Percentiles rank a stretch among this genome's conserved stretches.
These are phyloP conservation scores for Stereocaulon alpinum DNA, from an alignment of 495 filamentous ascomycete genomes.

Conservation along the genomic window DNA sequence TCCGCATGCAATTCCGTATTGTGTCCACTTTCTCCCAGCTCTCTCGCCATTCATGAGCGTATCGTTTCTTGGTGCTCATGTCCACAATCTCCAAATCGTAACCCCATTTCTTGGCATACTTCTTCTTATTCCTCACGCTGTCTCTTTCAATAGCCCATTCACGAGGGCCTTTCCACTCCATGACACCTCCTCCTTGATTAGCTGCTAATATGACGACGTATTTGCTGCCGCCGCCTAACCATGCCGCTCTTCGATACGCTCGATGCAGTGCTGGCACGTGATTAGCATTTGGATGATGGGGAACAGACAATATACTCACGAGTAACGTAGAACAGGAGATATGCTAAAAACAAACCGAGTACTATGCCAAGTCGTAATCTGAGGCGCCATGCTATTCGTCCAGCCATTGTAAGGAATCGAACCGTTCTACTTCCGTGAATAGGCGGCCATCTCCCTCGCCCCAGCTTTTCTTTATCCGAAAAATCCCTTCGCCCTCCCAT, in stretches of 20 bases:
- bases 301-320: conserved; percentile 39
- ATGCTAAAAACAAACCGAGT: conserved; percentile 48
- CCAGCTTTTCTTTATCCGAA: conserved; percentile 70
- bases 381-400: conserved; percentile 37
- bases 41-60: conserved; percentile 98
- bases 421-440: conserved; percentile 25
- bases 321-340: conserved; percentile 56
- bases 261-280: conserved; percentile 31
- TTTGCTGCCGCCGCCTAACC: conserved; percentile 74
- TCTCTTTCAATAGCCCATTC: conserved; percentile 98
- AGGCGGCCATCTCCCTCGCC: conserved; percentile 36
- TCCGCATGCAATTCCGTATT: conserved; percentile 80
- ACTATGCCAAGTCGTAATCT: conserved; percentile 51
- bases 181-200: conserved; percentile 91
- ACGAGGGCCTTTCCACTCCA: conserved; percentile 96
- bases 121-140: conserved; percentile 87
- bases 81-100: conserved; percentile 95
- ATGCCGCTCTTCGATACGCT: conserved; percentile 43
- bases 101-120: conserved; percentile 79
- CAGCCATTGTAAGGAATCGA: conserved; percentile 29
- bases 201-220: conserved; percentile 90
- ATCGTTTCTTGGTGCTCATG: conserved; percentile 96
- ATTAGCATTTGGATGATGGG: conserved; percentile 1
- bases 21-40: conserved; percentile 99
- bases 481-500: conserved; percentile 34